Evolutionary conservation across 805 yeast species (phyloP).

Genomic region (Yamadazyma kitorensis): DNA sequence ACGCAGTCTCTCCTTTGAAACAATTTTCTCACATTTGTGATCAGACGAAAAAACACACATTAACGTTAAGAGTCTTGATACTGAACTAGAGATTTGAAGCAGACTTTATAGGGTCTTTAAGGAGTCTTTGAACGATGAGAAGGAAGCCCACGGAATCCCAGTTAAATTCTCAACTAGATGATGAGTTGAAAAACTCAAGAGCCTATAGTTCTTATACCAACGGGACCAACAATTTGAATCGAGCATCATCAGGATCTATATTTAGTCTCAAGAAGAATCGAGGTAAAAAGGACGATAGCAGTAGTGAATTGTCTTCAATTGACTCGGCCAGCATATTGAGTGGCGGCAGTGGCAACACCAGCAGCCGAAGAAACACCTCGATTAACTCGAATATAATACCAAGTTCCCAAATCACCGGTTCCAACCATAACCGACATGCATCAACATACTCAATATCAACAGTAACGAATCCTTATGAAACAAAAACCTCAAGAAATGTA

Average conservation of each 20-base stretch:
- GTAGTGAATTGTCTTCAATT: constrained; percentile 28
- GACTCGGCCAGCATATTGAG: constrained; percentile 32
- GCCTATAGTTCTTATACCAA: constrained; percentile 20
- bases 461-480: constrained; percentile 27
- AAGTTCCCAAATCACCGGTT: constrained; percentile 25
- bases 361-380: constrained; percentile 10
- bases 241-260: constrained; percentile 34
- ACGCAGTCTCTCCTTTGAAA: no score
- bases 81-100: no score
- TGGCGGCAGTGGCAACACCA: constrained; percentile 16
- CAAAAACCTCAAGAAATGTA: constrained; percentile 17
- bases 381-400: constrained; percentile 24
- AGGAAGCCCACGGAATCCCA: constrained; percentile 20
- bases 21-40: no score
- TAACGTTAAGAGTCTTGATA: no score
- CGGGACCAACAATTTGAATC: constrained; percentile 9
- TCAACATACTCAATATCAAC: constrained; percentile 37
- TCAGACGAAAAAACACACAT: no score
- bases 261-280: constrained; percentile 34
- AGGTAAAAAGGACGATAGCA: constrained; percentile 18
- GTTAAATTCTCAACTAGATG: constrained; percentile 20
- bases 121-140: constrained; percentile 18
- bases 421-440: constrained; percentile 39
- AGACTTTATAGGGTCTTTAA: no score
- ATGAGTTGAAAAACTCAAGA: constrained; percentile 26